Percentiles rank a stretch among this genome's conserved stretches.
phyloP scores from a whole-genome alignment of 75 land plant species.

The Chamaecyparis obtusa region DNA sequence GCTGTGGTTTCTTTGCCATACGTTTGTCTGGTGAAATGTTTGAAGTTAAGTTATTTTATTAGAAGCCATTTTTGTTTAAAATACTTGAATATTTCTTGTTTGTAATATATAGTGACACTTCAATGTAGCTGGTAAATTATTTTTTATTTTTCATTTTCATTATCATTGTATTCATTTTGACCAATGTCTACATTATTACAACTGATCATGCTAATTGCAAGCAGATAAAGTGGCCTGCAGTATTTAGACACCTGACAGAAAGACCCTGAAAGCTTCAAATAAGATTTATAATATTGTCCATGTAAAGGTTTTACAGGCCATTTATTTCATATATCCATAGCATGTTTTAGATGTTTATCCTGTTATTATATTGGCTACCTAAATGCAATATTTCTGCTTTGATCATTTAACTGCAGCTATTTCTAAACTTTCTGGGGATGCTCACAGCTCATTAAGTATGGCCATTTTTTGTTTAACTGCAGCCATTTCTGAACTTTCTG shows the following conservation, averaged over 20 bases:
- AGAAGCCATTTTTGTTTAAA: neutral
- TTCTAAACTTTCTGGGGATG: neutral
- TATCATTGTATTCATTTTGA: neutral
- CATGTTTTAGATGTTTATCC: neutral
- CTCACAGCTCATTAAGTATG: neutral
- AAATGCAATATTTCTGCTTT: neutral
- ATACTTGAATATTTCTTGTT: neutral
- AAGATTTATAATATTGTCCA: neutral
- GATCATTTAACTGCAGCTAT: neutral
- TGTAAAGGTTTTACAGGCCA: neutral
- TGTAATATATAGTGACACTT: neutral
- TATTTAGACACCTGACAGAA: neutral
- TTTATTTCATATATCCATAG: neutral
- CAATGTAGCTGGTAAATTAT: neutral
- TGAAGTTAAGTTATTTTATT: neutral
- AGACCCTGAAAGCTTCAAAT: neutral
- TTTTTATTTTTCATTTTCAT: neutral
- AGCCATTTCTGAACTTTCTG: neutral
- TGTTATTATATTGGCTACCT: neutral
- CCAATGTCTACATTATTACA: conserved; percentile 1
- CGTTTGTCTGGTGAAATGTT: neutral
- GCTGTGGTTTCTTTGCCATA: neutral
- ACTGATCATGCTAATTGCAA: neutral
- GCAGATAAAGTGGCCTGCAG: neutral
- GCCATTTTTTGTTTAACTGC: neutral